Base-by-base conservation (phyloP, 139 green algal genomes). In the Limnomonas spitsbergensis region DNA sequence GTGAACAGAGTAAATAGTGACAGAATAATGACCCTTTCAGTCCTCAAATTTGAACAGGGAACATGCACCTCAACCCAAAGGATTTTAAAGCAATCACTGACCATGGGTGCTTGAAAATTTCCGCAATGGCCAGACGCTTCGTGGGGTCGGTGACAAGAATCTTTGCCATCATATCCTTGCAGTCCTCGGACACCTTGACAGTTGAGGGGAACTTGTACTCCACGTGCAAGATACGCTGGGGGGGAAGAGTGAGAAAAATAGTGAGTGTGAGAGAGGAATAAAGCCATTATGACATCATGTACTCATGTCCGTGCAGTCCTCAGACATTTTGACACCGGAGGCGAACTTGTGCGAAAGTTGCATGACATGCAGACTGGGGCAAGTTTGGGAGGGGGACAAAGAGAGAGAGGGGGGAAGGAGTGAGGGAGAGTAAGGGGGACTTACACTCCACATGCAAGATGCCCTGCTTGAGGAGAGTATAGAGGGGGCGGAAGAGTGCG, bases 191-290 rank as follows among this genome's bases (percentile, higher is more conserved):
- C 4, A 88, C 53, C 66, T 81, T 80, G 38, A 92, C 82, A 53
- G 90, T 78, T 3, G 86, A n/a, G 0, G 93, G 93, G 34, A 94
- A 80, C 27, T 83, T 69, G 80, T 95, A 95, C 69, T 97, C 91
- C 67, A 95, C 86, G 37, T 89, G 78, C 73, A 97, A 80, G 78
- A 97, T 97, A 68, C 91, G 87, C 88, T 94, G 86, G 77, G 81
- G 53, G 35, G 36, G 29, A 7, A 37, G 61, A 72, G 26, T 61
- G 47, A 20, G 47, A 20, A 20, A 20, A 20, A 61, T 14, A 69
- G 69, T 39, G 9, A 7, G 39, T 9, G 1, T 34, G 7, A 78
- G 4, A 61, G 40, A 2, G 29, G 9, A 42, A 52, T 34, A 42
- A n/a, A 75, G 7, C 7, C 26, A 27, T 68, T 69, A 32, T 24